Evolutionary conservation across 257 asterid genomes (phyloP).

Genomic region (Striga asiatica): DNA sequence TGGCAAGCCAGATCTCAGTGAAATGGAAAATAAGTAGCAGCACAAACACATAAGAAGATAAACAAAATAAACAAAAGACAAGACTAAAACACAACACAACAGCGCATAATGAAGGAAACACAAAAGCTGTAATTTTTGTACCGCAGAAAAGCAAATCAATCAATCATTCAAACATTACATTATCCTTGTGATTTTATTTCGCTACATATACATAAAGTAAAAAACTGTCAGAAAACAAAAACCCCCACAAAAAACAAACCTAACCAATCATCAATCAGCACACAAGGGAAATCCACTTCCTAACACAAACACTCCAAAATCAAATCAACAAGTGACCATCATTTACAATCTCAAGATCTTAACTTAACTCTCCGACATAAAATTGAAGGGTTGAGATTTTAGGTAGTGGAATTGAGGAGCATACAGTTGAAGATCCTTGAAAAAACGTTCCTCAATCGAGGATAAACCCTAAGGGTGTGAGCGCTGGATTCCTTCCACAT

Average conservation of each 20-base stretch:
- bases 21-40: neutral
- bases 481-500: conserved; percentile 60
- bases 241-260: neutral
- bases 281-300: neutral
- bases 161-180: neutral
- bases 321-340: neutral
- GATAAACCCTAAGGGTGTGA: conserved; percentile 40
- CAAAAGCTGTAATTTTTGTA: neutral
- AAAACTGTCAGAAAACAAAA: neutral
- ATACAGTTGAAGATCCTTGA: conserved; percentile 57
- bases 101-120: neutral
- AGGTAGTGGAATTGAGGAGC: conserved; percentile 24
- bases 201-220: neutral
- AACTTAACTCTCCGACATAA: neutral
- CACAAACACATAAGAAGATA: too few species aligned
- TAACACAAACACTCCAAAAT: too few species aligned
- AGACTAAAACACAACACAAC: neutral
- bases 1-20: neutral
- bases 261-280: neutral
- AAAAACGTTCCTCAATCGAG: conserved; percentile 59
- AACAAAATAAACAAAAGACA: neutral
- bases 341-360: conserved; percentile 11
- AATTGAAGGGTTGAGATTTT: neutral
- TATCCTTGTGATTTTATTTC: neutral
- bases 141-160: neutral